phyloP scores from a whole-genome alignment of 345 rosid species.

The Citrus mangshanensis region DNA sequence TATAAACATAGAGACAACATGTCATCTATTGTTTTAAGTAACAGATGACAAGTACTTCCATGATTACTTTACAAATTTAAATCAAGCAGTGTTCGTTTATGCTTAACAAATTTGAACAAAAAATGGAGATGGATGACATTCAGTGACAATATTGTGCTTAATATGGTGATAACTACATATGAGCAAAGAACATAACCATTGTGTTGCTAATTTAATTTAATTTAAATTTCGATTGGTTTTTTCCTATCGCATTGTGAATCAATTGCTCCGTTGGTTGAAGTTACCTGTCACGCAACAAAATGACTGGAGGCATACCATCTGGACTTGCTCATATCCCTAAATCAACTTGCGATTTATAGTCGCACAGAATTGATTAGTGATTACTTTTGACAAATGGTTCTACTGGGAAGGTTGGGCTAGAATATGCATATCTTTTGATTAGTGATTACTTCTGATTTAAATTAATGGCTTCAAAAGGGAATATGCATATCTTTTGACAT shows the following conservation, averaged over 20 bases:
- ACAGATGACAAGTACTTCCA: too few species aligned
- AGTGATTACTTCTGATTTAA: too few species aligned
- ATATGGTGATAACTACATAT: neutral
- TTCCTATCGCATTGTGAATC: neutral
- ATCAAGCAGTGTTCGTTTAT: too few species aligned
- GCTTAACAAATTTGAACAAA: neutral
- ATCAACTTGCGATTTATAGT: slow-evolving; percentile 28
- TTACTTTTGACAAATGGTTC: too few species aligned
- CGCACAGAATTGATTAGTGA: neutral
- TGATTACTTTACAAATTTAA: too few species aligned
- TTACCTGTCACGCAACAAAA: slow-evolving; percentile 62
- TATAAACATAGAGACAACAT: too few species aligned
- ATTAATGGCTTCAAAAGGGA: neutral
- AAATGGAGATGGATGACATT: neutral
- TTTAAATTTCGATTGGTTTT: neutral
- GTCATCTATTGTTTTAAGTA: too few species aligned
- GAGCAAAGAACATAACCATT: too few species aligned
- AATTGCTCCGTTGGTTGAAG: slow-evolving; percentile 29
- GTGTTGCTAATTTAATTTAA: too few species aligned
- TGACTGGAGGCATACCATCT: slow-evolving; percentile 62
- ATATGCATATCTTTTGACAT: too few species aligned
- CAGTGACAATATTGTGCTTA: neutral
- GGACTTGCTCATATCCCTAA: slow-evolving; percentile 56
- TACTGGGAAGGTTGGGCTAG: too few species aligned
- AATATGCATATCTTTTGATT: too few species aligned